Percentiles rank a stretch among this genome's conserved stretches.
phyloP scores from a whole-genome alignment of 148 eudicot species.

The Camellia lanceoleosa region DNA sequence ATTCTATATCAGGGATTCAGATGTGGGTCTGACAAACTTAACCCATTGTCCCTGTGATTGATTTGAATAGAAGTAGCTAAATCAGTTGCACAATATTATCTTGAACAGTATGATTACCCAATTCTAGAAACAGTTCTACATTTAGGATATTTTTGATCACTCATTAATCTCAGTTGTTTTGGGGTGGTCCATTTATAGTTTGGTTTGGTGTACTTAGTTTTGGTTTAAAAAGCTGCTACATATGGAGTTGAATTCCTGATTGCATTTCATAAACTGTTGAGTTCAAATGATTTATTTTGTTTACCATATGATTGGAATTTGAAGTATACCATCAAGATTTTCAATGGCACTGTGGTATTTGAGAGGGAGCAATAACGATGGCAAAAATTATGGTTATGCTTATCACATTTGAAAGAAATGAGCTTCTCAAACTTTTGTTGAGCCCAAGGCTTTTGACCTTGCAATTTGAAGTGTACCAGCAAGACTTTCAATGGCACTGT shows the following conservation, averaged over 20 bases:
- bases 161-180: neutral
- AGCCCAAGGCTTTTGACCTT: neutral
- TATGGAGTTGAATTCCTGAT: neutral
- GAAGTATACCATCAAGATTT: neutral
- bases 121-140: neutral
- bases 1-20: neutral
- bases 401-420: neutral
- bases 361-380: neutral
- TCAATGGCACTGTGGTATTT: neutral
- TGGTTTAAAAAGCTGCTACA: neutral
- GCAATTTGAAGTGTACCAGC: neutral
- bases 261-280: neutral
- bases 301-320: neutral
- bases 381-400: neutral
- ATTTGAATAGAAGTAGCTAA: neutral
- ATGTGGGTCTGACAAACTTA: neutral
- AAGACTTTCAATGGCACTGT: neutral
- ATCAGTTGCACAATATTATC: neutral
- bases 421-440: neutral
- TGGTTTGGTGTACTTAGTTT: neutral
- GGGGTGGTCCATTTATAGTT: neutral
- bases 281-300: neutral
- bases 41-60: neutral
- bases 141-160: neutral
- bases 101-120: neutral